Evolutionary conservation across 2,329 filamentous ascomycete species (phyloP).

Genomic region (Thermomyces lanuginosus): DNA sequence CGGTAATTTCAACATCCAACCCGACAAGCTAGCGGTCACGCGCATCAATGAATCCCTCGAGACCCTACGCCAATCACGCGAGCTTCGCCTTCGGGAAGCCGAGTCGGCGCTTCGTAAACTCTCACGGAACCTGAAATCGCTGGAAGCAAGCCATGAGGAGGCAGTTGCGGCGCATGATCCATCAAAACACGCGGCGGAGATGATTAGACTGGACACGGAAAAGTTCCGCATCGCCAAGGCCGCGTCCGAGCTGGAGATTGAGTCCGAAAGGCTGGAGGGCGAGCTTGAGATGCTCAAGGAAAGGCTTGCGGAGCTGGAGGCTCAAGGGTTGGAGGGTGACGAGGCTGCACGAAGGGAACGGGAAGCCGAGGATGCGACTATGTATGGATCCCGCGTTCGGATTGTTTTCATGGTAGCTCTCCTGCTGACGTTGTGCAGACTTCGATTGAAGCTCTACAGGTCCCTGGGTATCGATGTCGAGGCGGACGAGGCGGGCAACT

Average conservation of each 20-base stretch:
- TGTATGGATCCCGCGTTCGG: constrained; percentile 14
- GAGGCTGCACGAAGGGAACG: constrained; percentile 35
- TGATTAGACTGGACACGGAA: constrained; percentile 73
- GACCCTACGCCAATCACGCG: constrained; percentile 69
- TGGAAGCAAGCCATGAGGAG: constrained; percentile 61
- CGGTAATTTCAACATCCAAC: constrained; percentile 83
- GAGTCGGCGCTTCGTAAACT: constrained; percentile 54
- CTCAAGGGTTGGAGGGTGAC: constrained; percentile 68
- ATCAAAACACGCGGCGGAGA: constrained; percentile 63
- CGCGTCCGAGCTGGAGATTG: constrained; percentile 75
- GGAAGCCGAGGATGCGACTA: constrained; percentile 34
- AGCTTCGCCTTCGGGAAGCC: constrained; percentile 56
- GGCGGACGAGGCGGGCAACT: constrained; percentile 63
- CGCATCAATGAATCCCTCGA: constrained; percentile 72
- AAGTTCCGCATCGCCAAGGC: constrained; percentile 93
- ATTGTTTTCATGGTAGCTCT: constrained; percentile 1
- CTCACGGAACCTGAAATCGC: constrained; percentile 56
- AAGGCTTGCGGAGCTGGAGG: constrained; percentile 64
- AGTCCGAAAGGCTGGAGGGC: constrained; percentile 75
- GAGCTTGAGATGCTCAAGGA: constrained; percentile 61
- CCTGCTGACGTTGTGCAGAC: constrained; percentile 22
- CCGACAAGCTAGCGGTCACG: constrained; percentile 68
- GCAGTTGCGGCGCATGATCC: constrained; percentile 59
- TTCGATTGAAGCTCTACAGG: constrained; percentile 81
- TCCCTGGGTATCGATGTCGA: constrained; percentile 83